Evolutionary conservation across 345 rosid species (phyloP).

Genomic region (Cardiospermum halicacabum): DNA sequence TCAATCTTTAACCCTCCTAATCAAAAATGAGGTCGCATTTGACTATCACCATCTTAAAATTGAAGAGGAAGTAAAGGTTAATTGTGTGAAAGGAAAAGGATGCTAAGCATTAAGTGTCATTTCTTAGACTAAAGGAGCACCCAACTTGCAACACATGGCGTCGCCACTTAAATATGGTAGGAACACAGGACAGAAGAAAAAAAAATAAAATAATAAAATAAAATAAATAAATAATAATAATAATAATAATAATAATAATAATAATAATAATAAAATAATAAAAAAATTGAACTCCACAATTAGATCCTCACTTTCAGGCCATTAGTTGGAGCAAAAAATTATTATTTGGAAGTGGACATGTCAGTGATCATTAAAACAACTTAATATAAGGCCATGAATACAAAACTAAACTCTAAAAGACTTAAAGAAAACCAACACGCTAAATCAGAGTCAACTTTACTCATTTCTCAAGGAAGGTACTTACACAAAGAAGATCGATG

Average conservation of each 20-base stretch:
- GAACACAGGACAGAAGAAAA: neutral
- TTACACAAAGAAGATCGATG: constrained; percentile 79
- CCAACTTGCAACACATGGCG: neutral
- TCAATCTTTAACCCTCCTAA: too few relatives aligned
- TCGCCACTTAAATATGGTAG: neutral
- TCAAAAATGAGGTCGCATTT: too few relatives aligned
- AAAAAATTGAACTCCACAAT: neutral
- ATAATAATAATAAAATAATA: too few relatives aligned
- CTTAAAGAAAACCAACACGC: neutral
- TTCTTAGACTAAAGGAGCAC: neutral
- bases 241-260: too few relatives aligned
- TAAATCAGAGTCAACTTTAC: too few relatives aligned
- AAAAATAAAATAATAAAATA: too few relatives aligned
- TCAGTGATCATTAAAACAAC: neutral
- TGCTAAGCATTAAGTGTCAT: too few relatives aligned
- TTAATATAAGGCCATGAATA: neutral
- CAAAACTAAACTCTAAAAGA: neutral
- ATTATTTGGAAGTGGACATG: neutral
- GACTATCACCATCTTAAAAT: too few relatives aligned
- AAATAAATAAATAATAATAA: too few relatives aligned
- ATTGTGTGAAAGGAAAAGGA: too few relatives aligned
- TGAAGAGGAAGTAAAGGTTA: too few relatives aligned
- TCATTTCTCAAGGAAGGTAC: constrained; percentile 26
- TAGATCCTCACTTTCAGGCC: neutral
- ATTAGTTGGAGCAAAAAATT: neutral